A percentile compares a stretch with the other conserved stretches of the same genome.
Evolutionary conservation across 2,329 filamentous ascomycete species (phyloP).

Genomic region (Arthrobotrys iridis): DNA sequence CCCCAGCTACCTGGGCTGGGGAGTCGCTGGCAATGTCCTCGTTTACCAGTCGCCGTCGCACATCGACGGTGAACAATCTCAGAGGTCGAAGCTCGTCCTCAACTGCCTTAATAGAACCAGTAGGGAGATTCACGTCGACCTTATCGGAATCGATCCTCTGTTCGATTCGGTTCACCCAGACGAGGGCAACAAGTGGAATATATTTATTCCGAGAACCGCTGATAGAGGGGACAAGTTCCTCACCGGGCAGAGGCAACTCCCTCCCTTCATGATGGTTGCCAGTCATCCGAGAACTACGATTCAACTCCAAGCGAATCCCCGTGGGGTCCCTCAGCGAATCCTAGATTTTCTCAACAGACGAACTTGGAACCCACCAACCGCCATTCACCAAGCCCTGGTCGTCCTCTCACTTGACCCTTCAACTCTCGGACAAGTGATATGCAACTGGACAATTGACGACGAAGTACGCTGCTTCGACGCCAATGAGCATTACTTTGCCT

Average conservation of each 20-base stretch:
- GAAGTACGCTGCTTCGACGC: constrained; percentile 46
- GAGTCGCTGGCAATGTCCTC: constrained; percentile 38
- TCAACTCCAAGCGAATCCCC: constrained; percentile 37
- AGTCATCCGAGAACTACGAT: constrained; percentile 36
- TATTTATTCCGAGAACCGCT: constrained; percentile 37
- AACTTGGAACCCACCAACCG: constrained; percentile 1
- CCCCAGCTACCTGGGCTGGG: constrained; percentile 32
- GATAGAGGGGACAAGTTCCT: constrained; percentile 51
- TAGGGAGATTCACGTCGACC: constrained; percentile 24
- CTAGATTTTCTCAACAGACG: constrained; percentile 37
- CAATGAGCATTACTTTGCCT: constrained; percentile 46
- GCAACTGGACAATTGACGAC: constrained; percentile 49
- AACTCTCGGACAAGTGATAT: constrained; percentile 43
- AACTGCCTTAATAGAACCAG: constrained; percentile 25
- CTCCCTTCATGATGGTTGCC: constrained; percentile 50
- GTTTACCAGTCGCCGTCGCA: constrained; percentile 48
- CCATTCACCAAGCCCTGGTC: constrained; percentile 29
- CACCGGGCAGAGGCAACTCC: constrained; percentile 24
- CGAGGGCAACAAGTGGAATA: constrained; percentile 50
- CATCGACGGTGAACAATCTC: constrained; percentile 33
- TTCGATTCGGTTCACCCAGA: constrained; percentile 36
- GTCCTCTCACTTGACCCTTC: constrained; percentile 41
- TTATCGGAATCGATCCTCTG: constrained; percentile 31
- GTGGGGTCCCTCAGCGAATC: constrained; percentile 32
- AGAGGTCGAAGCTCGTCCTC: constrained; percentile 32